Base-by-base conservation (phyloP, 345 rosid species). In the Melastoma malabathricum region DNA sequence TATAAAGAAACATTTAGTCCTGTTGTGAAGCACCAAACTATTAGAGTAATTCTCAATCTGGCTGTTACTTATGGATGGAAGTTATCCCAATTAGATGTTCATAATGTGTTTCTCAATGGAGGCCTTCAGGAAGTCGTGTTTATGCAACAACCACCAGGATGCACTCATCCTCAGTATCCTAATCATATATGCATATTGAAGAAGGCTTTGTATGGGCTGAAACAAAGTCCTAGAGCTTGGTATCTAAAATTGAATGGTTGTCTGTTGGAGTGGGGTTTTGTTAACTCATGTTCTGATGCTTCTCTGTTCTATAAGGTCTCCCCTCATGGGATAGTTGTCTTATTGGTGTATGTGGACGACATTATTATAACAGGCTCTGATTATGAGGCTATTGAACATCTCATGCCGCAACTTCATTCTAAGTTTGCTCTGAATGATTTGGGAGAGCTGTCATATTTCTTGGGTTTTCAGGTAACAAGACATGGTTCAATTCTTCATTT, bases 361-460 rank as follows among this genome's bases (percentile, higher is more conserved):
- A 0, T 52, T 0, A 0, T 59, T 9, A 12, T 63, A 0, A 55
- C 12, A 0, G 1, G 61, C 1, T 34, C 52, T 18, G 7, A 39
- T 15, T 0, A 0, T 0, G 1, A 0, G 18, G 3, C 10, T 7
- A 2, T 34, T 0, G 0, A 1, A 1, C 0, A 12, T 0, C 38
- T 48, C 29, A n/a, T 31, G 3, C 2, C 4, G 3, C 12, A 13
- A 3, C 2, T 53, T 0, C 15, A 51, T 17, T 1, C 0, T 1
- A 4, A 13, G 0, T 64, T 64, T 1, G 39, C 29, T 1, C 0
- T 63, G 1, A 59, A 59, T 1, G 62, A 64, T 38, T 31, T 59
- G 0, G 56, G 66, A 0, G 0, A 3, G 0, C 7, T 48, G 1
- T 16, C n/a, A 5, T 59, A 55, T 13, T 68, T 64, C 16, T 14